A percentile compares a stretch with the other conserved stretches of the same genome.
phyloP scores from a whole-genome alignment of 2,329 filamentous ascomycete species.

The Teratosphaeria viscida region DNA sequence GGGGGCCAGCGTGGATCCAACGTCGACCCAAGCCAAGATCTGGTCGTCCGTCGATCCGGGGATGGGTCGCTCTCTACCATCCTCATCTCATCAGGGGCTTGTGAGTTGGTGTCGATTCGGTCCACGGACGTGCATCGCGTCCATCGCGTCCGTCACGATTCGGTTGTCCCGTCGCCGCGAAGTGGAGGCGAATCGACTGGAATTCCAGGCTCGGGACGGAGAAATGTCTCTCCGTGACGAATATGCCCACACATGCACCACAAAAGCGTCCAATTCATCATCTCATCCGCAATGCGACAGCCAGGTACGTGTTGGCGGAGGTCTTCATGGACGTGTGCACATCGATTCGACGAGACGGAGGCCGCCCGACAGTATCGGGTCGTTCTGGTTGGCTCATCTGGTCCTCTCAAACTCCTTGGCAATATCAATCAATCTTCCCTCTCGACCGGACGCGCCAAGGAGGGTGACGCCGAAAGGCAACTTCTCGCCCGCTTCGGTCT shows the following conservation, averaged over 20 bases:
- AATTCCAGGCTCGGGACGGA: background rate
- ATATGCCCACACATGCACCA: too few species aligned
- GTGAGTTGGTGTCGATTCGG: too few species aligned
- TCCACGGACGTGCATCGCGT: background rate
- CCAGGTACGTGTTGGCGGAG: too few species aligned
- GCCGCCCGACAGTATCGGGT: too few species aligned
- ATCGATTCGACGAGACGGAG: too few species aligned
- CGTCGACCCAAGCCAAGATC: background rate
- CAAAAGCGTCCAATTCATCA: too few species aligned
- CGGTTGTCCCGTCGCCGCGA: background rate
- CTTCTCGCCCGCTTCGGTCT: constrained; percentile 12
- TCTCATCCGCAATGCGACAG: too few species aligned
- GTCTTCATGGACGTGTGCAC: too few species aligned
- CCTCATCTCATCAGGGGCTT: background rate
- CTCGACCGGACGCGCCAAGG: constrained; percentile 27
- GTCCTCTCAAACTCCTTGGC: constrained; percentile 23
- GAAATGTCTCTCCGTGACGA: background rate
- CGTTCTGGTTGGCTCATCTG: background rate
- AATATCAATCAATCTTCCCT: constrained; percentile 32
- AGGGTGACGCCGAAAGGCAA: constrained; percentile 34
- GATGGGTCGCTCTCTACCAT: background rate
- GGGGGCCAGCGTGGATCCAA: background rate
- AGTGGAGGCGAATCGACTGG: too few species aligned
- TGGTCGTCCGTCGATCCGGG: background rate
- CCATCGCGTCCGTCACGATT: background rate